These are phyloP conservation scores for Protea cynaroides DNA, from an alignment of 164 flowering plant species.

Conservation along the genomic window DNA sequence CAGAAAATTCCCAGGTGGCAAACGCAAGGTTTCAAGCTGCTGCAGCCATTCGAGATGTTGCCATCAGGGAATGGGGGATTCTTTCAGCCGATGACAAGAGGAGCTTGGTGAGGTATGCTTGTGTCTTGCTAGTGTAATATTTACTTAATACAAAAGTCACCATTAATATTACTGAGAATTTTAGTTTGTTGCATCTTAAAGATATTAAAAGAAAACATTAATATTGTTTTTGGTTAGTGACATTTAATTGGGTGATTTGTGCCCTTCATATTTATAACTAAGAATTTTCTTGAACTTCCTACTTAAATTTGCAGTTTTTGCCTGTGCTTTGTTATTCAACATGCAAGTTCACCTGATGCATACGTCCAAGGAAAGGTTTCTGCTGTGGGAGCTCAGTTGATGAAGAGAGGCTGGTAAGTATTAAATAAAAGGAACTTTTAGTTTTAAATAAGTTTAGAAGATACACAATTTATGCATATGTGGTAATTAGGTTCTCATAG, in stretches of 20 bases:
- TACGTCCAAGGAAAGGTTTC: conserved; percentile 86
- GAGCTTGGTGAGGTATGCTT: conserved; percentile 61
- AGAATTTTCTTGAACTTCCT: not conserved
- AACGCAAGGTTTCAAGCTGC: conserved; percentile 97
- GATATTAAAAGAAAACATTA: not conserved
- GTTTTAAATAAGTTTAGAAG: not conserved
- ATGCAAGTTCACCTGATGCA: conserved; percentile 72
- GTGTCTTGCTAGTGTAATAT: not conserved
- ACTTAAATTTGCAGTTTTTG: conserved; percentile 58
- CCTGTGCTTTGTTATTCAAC: conserved; percentile 61
- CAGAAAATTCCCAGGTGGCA: conserved; percentile 85
- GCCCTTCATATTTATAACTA: too few species aligned
- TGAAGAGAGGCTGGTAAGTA: conserved; percentile 93
- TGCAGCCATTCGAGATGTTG: conserved; percentile 81
- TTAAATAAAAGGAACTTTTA: not conserved
- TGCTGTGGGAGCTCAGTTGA: conserved; percentile 89
- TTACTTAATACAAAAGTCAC: not conserved
- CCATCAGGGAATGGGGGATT: conserved; percentile 80
- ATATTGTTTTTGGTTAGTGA: not conserved
- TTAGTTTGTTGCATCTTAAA: not conserved
- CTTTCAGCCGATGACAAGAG: conserved; percentile 60
- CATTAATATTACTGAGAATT: not conserved
- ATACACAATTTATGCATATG: not conserved
- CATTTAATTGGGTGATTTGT: too few species aligned
- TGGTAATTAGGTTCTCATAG: not conserved